Base-by-base conservation (phyloP, 305 asterid genomes). In the Ilex paraguariensis region DNA sequence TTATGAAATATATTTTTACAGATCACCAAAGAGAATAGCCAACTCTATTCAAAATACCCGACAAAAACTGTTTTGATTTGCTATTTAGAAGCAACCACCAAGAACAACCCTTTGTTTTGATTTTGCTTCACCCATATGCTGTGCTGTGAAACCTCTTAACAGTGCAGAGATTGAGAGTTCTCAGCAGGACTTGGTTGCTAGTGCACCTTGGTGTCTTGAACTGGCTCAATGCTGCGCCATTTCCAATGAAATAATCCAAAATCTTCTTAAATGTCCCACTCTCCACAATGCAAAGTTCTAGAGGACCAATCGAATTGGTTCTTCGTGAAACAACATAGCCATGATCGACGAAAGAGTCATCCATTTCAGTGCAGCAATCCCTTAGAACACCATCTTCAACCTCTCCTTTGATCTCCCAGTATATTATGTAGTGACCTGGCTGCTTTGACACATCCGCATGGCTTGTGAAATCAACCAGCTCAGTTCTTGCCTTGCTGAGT, bases 131-230 rank as follows among this genome's bases (percentile, higher is more conserved):
- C 31, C 60, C 78, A 73, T 84, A 88, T 0, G 96, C 88, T 44
- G 90, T 81, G 73, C 95, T 88, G 56, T 21, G 73, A 63, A 86
- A 75, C 64, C 75, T 82, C 64, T 73, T 76, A 3, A 84, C 57
- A 6, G 87, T 86, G 46, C 76, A 72, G 12, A 45, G 28, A 66
- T 77, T 67, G 15, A 88, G 83, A 67, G 86, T 84, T 60, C 64
- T 81, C 7, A 88, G 70, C 54, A 88, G 39, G 21, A 58, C 75
- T 50, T 83, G 80, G 64, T 84, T 81, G 60, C 63, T 76, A 32
- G 92, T 86, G 76, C 96, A 88, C 72, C 92, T 80, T 39, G 95
- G 96, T 5, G 88, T 88, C 75, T 88, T 88, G 84, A 86, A 88
- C 32, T 88, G 95, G 86, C 88, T 84, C 77, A 88, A 63, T 14